phyloP scores from a whole-genome alignment of 1,284 basidiomycete species.

The Cerioporus squamosus region DNA sequence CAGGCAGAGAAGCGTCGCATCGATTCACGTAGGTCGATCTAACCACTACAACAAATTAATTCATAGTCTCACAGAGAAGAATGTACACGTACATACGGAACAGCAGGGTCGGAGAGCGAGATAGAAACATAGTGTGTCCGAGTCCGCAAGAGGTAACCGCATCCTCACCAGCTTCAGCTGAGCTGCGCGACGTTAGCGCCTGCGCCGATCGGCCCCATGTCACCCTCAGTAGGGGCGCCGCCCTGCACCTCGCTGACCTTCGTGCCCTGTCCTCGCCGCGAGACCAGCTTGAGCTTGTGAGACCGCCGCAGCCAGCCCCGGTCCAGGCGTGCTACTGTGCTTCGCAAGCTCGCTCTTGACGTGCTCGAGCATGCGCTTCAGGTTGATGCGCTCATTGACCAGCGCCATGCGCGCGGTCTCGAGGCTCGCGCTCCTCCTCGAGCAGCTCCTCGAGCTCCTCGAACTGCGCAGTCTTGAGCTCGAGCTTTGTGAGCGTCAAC shows the following conservation, averaged over 20 bases:
- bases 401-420: constrained; percentile 74
- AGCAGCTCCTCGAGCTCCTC: constrained; percentile 89
- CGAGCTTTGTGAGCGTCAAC: constrained; percentile 91
- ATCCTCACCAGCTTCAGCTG: constrained; percentile 25
- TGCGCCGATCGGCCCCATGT: constrained; percentile 35
- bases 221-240: constrained; percentile 34
- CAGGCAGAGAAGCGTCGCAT: background rate
- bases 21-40: background rate
- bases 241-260: constrained; percentile 53
- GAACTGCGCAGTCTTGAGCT: constrained; percentile 91
- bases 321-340: constrained; percentile 35
- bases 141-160: background rate
- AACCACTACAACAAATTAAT: constrained; percentile 25
- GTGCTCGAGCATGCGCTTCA: constrained; percentile 69
- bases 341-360: constrained; percentile 66
- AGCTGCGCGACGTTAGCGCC: constrained; percentile 36
- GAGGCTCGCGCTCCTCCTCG: constrained; percentile 80
- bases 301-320: constrained; percentile 31
- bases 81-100: constrained; percentile 16
- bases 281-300: constrained; percentile 44
- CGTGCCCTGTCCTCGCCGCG: constrained; percentile 61
- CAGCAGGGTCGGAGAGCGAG: constrained; percentile 13
- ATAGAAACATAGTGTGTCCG: constrained; percentile 1
- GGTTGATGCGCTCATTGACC: constrained; percentile 64
- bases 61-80: constrained; percentile 13